These are phyloP conservation scores for Russula vinacea DNA, from an alignment of 768 basidiomycete species.

Conservation along the genomic window DNA sequence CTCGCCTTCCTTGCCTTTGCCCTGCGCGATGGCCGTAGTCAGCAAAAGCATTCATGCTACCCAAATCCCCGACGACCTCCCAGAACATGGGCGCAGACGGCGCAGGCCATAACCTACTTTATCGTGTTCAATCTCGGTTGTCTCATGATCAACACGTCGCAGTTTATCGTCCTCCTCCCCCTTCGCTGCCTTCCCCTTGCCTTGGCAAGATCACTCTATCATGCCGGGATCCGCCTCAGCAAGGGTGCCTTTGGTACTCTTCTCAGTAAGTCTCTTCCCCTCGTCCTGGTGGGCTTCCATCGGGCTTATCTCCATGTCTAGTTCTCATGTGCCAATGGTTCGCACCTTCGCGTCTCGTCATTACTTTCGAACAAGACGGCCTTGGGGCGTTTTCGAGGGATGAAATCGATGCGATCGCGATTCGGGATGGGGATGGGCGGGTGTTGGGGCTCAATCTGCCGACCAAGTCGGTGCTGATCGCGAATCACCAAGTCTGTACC, in stretches of 20 bases:
- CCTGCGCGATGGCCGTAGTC: not conserved
- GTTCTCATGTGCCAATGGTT: conserved; percentile 82
- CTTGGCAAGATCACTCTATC: conserved; percentile 55
- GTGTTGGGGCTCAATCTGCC: conserved; percentile 67
- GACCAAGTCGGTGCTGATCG: conserved; percentile 75
- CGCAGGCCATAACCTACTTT: conserved; percentile 51
- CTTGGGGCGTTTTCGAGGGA: conserved; percentile 58
- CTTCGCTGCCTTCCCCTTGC: conserved; percentile 61
- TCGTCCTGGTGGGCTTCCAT: not conserved
- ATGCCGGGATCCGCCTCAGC: conserved; percentile 70
- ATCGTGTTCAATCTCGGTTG: conserved; percentile 61
- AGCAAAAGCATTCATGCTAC: conserved; percentile 37
- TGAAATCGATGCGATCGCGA: conserved; percentile 56
- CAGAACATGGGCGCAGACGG: conserved; percentile 49
- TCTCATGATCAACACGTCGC: conserved; percentile 66
- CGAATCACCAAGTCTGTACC: conserved; percentile 80
- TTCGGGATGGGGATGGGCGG: conserved; percentile 54
- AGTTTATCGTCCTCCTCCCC: conserved; percentile 68
- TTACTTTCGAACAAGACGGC: conserved; percentile 73
- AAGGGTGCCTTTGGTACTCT: conserved; percentile 80
- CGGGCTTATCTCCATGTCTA: conserved; percentile 33
- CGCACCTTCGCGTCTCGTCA: conserved; percentile 65
- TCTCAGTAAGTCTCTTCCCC: conserved; percentile 49
- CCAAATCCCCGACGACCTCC: conserved; percentile 54
- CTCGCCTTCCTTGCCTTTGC: not conserved